phyloP scores from a whole-genome alignment of 805 yeast genomes.

The Suhomyces xylopsoci region DNA sequence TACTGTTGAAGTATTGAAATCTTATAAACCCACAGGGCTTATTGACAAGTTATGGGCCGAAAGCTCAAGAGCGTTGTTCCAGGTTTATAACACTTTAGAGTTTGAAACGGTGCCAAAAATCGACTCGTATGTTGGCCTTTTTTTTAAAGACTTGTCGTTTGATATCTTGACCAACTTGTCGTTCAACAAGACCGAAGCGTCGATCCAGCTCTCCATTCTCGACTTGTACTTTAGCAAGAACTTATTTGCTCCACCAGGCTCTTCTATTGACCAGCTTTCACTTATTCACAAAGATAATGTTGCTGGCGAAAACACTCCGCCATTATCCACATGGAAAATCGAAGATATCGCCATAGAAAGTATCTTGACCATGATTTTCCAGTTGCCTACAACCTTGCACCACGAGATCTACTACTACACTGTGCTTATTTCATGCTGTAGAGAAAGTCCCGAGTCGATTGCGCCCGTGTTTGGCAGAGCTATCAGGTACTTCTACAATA shows the following conservation, averaged over 20 bases:
- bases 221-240: constrained; percentile 68
- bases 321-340: constrained; percentile 77
- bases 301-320: constrained; percentile 39
- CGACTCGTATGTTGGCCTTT: constrained; percentile 41
- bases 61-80: constrained; percentile 57
- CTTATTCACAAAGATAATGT: constrained; percentile 39
- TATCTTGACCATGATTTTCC: constrained; percentile 72
- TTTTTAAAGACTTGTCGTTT: constrained; percentile 70
- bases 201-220: constrained; percentile 74
- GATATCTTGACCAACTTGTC: constrained; percentile 80
- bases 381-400: constrained; percentile 64
- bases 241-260: constrained; percentile 56
- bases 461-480: constrained; percentile 96
- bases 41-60: constrained; percentile 64
- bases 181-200: constrained; percentile 83
- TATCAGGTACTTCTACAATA: constrained; percentile 72
- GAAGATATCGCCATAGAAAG: constrained; percentile 89
- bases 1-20: constrained; percentile 13
- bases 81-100: constrained; percentile 54
- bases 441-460: constrained; percentile 64
- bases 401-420: constrained; percentile 79
- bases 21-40: constrained; percentile 24
- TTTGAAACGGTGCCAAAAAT: constrained; percentile 57
- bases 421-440: constrained; percentile 82
- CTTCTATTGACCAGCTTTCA: constrained; percentile 67